phyloP scores from a whole-genome alignment of 805 yeast genomes.

The Zygosaccharomyces siamensis region DNA sequence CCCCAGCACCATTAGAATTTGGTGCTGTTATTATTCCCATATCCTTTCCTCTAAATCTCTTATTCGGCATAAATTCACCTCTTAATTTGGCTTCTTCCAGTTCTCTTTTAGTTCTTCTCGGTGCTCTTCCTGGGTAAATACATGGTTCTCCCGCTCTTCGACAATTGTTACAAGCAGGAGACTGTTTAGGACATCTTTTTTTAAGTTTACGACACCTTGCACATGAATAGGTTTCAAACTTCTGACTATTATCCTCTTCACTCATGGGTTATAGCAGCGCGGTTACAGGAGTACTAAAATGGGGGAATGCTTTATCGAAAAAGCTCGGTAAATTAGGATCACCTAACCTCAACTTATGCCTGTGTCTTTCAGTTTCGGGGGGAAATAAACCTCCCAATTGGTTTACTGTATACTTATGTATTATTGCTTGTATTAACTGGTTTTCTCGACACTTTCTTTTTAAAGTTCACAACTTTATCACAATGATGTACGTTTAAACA shows the following conservation, averaged over 20 bases:
- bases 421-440: too few relatives aligned
- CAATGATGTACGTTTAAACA: background rate
- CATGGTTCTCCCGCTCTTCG: conserved; percentile 37
- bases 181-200: conserved; percentile 45
- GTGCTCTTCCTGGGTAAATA: conserved; percentile 42
- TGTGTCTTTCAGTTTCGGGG: too few relatives aligned
- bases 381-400: too few relatives aligned
- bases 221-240: conserved; percentile 37
- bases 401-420: too few relatives aligned
- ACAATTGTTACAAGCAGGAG: conserved; percentile 44
- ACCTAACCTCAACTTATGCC: too few relatives aligned
- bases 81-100: conserved; percentile 23
- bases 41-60: conserved; percentile 8
- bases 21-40: background rate
- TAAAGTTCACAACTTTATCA: background rate
- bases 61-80: conserved; percentile 23
- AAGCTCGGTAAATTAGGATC: too few relatives aligned
- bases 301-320: background rate
- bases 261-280: background rate
- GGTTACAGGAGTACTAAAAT: background rate
- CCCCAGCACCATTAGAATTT: too few relatives aligned
- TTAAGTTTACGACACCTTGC: conserved; percentile 45
- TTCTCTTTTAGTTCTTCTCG: conserved; percentile 37
- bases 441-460: too few relatives aligned
- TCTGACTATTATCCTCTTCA: background rate